phyloP scores from a whole-genome alignment of 139 green algal species.

The Pycnococcus provasolii region DNA sequence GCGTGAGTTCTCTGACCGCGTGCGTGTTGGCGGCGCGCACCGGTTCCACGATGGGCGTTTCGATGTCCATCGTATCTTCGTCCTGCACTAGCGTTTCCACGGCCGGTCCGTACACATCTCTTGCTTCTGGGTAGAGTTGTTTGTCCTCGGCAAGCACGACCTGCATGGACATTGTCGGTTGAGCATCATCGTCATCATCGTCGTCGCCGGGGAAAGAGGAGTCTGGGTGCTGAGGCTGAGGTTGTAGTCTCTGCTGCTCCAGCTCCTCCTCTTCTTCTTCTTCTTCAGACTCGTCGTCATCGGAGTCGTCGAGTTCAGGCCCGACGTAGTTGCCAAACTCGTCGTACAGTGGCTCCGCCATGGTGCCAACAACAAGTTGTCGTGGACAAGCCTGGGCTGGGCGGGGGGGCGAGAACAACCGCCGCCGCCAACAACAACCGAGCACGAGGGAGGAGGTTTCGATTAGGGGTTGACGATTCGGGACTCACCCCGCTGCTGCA shows the following conservation, averaged over 20 bases:
- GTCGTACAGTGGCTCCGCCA: conserved; percentile 15
- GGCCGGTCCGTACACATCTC: conserved; percentile 82
- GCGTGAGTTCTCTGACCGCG: conserved; percentile 5
- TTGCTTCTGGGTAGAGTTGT: conserved; percentile 94
- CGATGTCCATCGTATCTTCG: conserved; percentile 93
- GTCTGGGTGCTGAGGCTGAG: not conserved
- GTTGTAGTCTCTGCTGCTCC: not conserved
- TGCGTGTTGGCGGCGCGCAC: conserved; percentile 40
- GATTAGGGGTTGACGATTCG: no score
- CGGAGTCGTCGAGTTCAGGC: conserved; percentile 2
- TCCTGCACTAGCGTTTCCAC: conserved; percentile 93
- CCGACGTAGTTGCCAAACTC: conserved; percentile 27
- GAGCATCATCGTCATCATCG: conserved; percentile 42
- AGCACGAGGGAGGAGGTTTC: no score
- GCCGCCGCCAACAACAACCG: no score
- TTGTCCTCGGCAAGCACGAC: conserved; percentile 96
- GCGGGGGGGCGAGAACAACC: no score
- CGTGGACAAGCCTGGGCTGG: not conserved
- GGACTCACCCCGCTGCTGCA: no score
- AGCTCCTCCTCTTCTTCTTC: not conserved
- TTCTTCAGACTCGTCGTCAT: conserved; percentile 6
- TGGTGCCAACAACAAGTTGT: conserved; percentile 1
- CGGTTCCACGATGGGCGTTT: conserved; percentile 90
- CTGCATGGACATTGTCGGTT: conserved; percentile 31
- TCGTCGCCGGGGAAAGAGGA: conserved; percentile 9